These are phyloP conservation scores for Dendrocalamus sinicus DNA, from an alignment of 176 grass and related monocot genomes.

Conservation along the genomic window DNA sequence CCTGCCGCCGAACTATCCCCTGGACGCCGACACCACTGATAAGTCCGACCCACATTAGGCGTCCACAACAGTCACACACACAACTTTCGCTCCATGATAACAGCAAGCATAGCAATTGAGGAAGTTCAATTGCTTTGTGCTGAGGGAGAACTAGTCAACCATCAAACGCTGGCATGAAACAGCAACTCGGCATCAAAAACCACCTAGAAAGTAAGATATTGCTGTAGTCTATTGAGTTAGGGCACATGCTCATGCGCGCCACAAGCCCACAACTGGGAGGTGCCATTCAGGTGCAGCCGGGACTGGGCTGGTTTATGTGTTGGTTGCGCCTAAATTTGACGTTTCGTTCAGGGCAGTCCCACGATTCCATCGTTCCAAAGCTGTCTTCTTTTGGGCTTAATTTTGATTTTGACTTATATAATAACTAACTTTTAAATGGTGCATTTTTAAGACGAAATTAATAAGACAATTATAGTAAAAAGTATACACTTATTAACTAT, in stretches of 20 bases:
- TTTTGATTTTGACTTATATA: no score
- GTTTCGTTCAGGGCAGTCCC: not conserved
- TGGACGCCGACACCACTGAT: no score
- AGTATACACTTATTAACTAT: no score
- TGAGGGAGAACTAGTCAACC: not conserved
- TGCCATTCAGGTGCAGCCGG: not conserved
- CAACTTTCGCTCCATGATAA: not conserved
- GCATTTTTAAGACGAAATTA: no score
- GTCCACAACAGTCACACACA: no score
- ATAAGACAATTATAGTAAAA: no score
- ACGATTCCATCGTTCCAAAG: not conserved
- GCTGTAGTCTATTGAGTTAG: not conserved
- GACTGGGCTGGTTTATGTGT: not conserved
- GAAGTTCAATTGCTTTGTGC: not conserved
- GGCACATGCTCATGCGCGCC: not conserved
- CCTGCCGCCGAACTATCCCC: no score
- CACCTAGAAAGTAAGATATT: not conserved
- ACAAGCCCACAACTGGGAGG: not conserved
- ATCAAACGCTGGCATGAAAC: not conserved
- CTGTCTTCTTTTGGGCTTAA: no score
- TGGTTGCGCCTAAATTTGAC: not conserved
- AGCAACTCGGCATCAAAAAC: not conserved
- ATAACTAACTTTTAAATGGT: no score
- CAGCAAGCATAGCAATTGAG: not conserved
- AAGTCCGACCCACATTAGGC: no score